These are phyloP conservation scores for Bassia scoparia DNA, from an alignment of 148 eudicot species.

Conservation along the genomic window DNA sequence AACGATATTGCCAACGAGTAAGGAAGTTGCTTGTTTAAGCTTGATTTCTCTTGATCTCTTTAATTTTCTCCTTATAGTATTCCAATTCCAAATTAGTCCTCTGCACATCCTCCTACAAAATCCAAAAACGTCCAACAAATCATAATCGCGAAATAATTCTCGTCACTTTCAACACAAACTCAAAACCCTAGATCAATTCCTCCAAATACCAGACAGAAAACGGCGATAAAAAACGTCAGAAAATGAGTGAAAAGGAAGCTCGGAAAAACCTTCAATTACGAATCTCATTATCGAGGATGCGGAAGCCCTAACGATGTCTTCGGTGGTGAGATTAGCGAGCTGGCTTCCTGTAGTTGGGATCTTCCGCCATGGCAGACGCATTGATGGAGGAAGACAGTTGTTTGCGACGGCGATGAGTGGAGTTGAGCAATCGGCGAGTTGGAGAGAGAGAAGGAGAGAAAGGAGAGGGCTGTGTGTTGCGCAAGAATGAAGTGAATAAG, in stretches of 20 bases:
- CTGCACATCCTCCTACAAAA: conserved; percentile 70
- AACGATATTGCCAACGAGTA: conserved; percentile 93
- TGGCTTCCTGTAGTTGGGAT: conserved; percentile 60
- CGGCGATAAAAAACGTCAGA: neutral
- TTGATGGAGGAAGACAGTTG: conserved; percentile 9
- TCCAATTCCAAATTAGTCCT: conserved; percentile 71
- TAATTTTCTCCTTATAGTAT: conserved; percentile 76
- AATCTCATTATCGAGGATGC: conserved; percentile 85
- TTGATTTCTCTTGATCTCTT: conserved; percentile 96
- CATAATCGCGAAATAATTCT: neutral
- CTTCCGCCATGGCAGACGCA: conserved; percentile 84
- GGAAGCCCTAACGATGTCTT: conserved; percentile 71
- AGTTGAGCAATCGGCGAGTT: neutral
- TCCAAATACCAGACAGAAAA: neutral
- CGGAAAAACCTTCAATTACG: conserved; percentile 58
- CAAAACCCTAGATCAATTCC: neutral
- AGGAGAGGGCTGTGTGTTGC: neutral
- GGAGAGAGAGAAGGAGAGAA: neutral
- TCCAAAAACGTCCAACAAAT: neutral
- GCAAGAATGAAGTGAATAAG: neutral
- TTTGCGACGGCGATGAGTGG: neutral
- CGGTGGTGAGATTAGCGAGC: conserved; percentile 69
- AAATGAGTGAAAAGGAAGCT: conserved; percentile 15
- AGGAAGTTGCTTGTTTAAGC: conserved; percentile 92
- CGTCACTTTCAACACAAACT: neutral